phyloP scores from a whole-genome alignment of 495 filamentous ascomycete species.

The Tuber brumale region DNA sequence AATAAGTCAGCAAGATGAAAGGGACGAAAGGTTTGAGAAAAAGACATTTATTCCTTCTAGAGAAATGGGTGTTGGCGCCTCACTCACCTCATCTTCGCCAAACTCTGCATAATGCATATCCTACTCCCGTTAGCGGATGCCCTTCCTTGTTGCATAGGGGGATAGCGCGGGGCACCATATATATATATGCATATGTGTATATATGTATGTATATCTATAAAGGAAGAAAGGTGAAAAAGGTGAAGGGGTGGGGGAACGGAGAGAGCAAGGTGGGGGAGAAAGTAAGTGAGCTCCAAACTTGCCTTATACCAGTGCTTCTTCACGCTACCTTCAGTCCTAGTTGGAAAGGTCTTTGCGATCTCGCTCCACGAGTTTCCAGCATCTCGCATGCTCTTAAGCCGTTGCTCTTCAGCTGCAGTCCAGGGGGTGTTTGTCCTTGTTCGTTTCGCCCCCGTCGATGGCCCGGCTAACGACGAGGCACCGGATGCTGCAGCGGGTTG shows the following conservation, averaged over 20 bases:
- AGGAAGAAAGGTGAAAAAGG: neutral
- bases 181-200: conserved; percentile 8
- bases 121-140: conserved; percentile 43
- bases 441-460: conserved; percentile 56
- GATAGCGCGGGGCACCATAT: neutral
- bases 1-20: conserved; percentile 34
- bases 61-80: conserved; percentile 28
- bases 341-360: conserved; percentile 96
- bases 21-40: conserved; percentile 5
- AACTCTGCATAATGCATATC: conserved; percentile 99
- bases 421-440: conserved; percentile 95
- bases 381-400: conserved; percentile 88
- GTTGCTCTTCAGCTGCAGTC: conserved; percentile 89
- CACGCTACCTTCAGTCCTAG: conserved; percentile 88
- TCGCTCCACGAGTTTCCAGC: conserved; percentile 91
- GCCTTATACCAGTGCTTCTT: conserved; percentile 99
- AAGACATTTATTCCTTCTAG: conserved; percentile 15
- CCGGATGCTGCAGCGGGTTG: conserved; percentile 27
- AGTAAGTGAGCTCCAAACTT: conserved; percentile 35
- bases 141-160: neutral
- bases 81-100: conserved; percentile 86
- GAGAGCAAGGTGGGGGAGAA: neutral
- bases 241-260: neutral
- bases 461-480: conserved; percentile 24
- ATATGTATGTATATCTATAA: conserved; percentile 6